A percentile compares a stretch with the other conserved stretches of the same genome.
Conservation (phyloP, 2,329 filamentous ascomycete genomes). For the Cladorrhinum sp. region DNA sequence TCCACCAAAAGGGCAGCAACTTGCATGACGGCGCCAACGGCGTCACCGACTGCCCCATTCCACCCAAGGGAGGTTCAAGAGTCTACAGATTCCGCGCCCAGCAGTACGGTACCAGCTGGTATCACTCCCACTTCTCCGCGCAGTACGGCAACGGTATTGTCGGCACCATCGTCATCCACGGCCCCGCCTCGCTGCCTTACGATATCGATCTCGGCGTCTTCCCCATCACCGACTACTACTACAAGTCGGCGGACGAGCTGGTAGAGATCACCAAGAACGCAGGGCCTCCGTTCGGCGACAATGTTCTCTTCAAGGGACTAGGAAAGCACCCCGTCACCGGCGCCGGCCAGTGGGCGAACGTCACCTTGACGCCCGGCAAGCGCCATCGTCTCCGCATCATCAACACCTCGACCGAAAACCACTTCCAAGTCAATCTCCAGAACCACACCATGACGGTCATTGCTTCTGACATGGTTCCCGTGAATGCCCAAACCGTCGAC, state of each 20-base stretch:
- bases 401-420: constrained; percentile 50
- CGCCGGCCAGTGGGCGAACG: constrained; percentile 32
- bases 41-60: constrained; percentile 41
- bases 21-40: constrained; percentile 47
- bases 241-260: constrained; percentile 32
- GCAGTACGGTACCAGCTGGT: constrained; percentile 41
- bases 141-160: constrained; percentile 48
- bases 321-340: constrained; percentile 32
- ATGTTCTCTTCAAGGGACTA: constrained; percentile 46
- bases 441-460: constrained; percentile 51
- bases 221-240: constrained; percentile 52
- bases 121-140: constrained; percentile 47
- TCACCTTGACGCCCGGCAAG: constrained; percentile 42
- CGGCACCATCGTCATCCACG: constrained; percentile 47
- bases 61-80: constrained; percentile 33
- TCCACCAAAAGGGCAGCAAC: constrained; percentile 43
- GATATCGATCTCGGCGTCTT: constrained; percentile 51
- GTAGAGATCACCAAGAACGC: constrained; percentile 26
- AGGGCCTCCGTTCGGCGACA: constrained; percentile 36
- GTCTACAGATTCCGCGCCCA: constrained; percentile 38
- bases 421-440: constrained; percentile 48
- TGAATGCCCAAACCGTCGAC: constrained; percentile 48
- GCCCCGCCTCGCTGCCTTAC: constrained; percentile 45
- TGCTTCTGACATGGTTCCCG: constrained; percentile 49
- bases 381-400: constrained; percentile 50